These are phyloP conservation scores for Parachaetomium inaequale DNA, from an alignment of 495 filamentous ascomycete genomes.

Conservation along the genomic window DNA sequence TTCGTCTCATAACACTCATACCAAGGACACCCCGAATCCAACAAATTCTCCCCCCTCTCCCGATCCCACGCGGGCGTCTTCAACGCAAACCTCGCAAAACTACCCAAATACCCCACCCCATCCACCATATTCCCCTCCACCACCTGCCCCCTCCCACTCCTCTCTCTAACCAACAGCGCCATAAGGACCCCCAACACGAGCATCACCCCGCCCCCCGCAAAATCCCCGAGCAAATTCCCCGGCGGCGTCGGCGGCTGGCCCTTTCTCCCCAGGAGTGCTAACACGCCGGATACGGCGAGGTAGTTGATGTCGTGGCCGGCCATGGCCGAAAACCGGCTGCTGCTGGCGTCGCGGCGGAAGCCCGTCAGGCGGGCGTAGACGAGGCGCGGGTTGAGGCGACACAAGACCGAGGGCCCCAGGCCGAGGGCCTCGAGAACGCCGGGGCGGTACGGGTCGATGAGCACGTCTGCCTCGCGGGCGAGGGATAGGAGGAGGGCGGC, in stretches of 20 bases:
- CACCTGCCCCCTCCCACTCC: conserved; percentile 70
- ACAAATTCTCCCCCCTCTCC: conserved; percentile 67
- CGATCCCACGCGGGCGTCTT: conserved; percentile 57
- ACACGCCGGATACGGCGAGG: conserved; percentile 77
- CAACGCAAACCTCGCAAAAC: conserved; percentile 63
- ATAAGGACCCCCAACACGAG: conserved; percentile 68
- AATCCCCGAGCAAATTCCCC: conserved; percentile 81
- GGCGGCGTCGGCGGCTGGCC: conserved; percentile 72
- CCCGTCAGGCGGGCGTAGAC: conserved; percentile 84
- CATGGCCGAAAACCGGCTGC: conserved; percentile 78
- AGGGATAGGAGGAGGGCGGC: conserved; percentile 63
- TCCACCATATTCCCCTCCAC: conserved; percentile 98
- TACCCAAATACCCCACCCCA: conserved; percentile 71
- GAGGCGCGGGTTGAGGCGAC: conserved; percentile 65
- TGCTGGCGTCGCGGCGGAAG: conserved; percentile 81
- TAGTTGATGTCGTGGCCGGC: conserved; percentile 99
- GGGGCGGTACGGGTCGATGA: conserved; percentile 92
- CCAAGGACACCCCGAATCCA: conserved; percentile 82
- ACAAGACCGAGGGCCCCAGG: conserved; percentile 65
- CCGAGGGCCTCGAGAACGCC: conserved; percentile 82
- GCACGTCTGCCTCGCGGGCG: conserved; percentile 60
- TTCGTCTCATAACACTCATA: conserved; percentile 86
- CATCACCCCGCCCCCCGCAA: conserved; percentile 82
- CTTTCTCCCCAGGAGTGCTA: conserved; percentile 68
- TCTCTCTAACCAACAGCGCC: conserved; percentile 54